Base-by-base conservation (phyloP, 2,329 filamentous ascomycete genomes). In the Beauveria sp. region DNA sequence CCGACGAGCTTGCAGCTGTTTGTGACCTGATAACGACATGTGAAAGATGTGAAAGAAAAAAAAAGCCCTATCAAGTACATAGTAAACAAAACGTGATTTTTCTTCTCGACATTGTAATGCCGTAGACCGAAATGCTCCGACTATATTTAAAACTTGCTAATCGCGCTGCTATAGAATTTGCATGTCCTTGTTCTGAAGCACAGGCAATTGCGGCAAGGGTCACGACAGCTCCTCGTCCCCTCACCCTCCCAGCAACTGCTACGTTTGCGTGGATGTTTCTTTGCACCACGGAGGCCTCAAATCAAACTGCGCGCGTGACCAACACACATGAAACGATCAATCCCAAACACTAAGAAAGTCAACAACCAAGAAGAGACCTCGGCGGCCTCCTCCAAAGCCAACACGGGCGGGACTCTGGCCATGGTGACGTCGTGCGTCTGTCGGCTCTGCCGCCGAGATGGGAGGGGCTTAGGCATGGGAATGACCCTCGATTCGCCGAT, bases 401-500 rank as follows among this genome's bases (percentile, higher is more conserved):
- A 52, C 49, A 46, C 38, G 40, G 34, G 47, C n/a, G 10, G 22
- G 14, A 20, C 55, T 49, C 8, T 38, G 24, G 16, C 18, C 24
- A 46, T 40, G 18, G 26, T 60, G 57, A 60, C 57, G 57, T 38
- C 34, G 34, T 38, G 34, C 34, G 34, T 60, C 47, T 60, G 34
- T 43, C 47, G 45, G 47, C 47, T 22, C 56, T 30, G 16, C 18
- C 18, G 43, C 53, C 20, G 53, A 45, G 28, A 24, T 38, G 6
- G 7, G 9, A 18, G 14, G 16, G 14, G 26, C 50, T 30, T 7
- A 8, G 49, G 14, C 49, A 6, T n/a, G 22, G 22, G 5, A 4
- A 40, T 3, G 26, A 2, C 10, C 10, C 12, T 26, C 43, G 40
- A 18, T 24, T 49, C 12, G 20, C 20, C 45, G 8, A 49, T 38